Conservation (phyloP, 345 rosid genomes). For the Aurinia saxatilis region DNA sequence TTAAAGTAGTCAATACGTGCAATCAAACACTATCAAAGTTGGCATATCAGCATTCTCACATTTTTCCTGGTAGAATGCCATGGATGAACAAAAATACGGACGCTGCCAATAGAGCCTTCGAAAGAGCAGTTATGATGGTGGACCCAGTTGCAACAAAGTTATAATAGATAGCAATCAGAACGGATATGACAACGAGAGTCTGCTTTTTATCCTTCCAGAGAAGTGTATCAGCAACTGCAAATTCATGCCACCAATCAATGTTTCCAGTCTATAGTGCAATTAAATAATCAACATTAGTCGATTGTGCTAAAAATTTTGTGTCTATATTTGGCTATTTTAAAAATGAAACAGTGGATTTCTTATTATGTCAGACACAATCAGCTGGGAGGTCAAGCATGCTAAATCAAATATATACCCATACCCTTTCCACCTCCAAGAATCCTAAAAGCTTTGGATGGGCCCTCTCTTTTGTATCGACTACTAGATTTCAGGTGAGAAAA, state of each 20-base stretch:
- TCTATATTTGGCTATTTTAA: too few species aligned
- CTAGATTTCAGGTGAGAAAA: conserved; percentile 67
- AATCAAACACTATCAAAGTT: neutral
- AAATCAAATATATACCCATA: conserved; percentile 22
- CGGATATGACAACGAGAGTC: conserved; percentile 42
- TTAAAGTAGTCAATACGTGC: neutral
- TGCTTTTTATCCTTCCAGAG: conserved; percentile 81
- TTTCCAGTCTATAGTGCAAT: neutral
- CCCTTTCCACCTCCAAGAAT: conserved; percentile 84
- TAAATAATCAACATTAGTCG: too few species aligned
- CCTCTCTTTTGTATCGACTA: conserved; percentile 51
- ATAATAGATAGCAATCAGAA: conserved; percentile 59
- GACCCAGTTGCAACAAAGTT: conserved; percentile 56
- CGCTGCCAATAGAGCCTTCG: conserved; percentile 55
- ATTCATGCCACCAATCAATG: conserved; percentile 11
- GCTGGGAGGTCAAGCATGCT: neutral
- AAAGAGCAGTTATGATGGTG: conserved; percentile 49
- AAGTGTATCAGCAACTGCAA: conserved; percentile 82
- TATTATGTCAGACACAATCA: neutral
- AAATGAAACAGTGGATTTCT: neutral
- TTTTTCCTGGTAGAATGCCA: conserved; percentile 67
- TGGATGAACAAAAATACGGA: conserved; percentile 68
- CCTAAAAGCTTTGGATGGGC: conserved; percentile 70
- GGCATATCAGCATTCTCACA: conserved; percentile 40
- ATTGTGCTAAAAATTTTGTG: too few species aligned